Conservation (phyloP, 305 asterid genomes). For the Petunia hybrid region DNA sequence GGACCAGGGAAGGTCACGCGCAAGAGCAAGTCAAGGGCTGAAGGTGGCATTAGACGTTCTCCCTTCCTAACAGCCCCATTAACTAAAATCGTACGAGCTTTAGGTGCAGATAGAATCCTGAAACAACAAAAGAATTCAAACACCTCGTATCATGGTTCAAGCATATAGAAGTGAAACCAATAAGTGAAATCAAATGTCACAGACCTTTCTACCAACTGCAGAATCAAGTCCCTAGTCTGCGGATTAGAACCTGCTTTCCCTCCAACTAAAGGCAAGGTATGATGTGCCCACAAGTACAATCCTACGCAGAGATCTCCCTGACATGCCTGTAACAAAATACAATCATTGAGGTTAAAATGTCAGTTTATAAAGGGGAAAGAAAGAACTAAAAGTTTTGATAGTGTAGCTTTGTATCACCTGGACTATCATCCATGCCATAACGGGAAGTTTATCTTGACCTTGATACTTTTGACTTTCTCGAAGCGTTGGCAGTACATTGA, state of each 20-base stretch:
- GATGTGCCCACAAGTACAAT: conserved; percentile 76
- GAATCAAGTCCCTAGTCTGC: conserved; percentile 69
- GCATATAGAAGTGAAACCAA: conserved; percentile 21
- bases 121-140: conserved; percentile 2
- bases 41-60: conserved; percentile 77
- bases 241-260: conserved; percentile 84
- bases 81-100: conserved; percentile 68
- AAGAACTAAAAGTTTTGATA: conserved; percentile 28
- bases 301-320: conserved; percentile 86
- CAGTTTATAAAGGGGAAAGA: neutral
- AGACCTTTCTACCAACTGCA: conserved; percentile 91
- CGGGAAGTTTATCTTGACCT: conserved; percentile 82
- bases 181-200: conserved; percentile 14
- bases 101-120: conserved; percentile 79
- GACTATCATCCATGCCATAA: conserved; percentile 75
- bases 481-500: conserved; percentile 58
- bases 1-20: conserved; percentile 70
- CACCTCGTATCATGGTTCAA: neutral
- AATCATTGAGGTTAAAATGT: conserved; percentile 31
- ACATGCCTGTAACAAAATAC: conserved; percentile 59
- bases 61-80: conserved; percentile 80
- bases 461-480: conserved; percentile 70
- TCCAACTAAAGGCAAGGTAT: conserved; percentile 71
- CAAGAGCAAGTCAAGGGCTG: conserved; percentile 66
- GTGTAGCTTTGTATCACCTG: conserved; percentile 56